phyloP scores from a whole-genome alignment of 2,329 filamentous ascomycete species.

The Paecilomyces formosus region DNA sequence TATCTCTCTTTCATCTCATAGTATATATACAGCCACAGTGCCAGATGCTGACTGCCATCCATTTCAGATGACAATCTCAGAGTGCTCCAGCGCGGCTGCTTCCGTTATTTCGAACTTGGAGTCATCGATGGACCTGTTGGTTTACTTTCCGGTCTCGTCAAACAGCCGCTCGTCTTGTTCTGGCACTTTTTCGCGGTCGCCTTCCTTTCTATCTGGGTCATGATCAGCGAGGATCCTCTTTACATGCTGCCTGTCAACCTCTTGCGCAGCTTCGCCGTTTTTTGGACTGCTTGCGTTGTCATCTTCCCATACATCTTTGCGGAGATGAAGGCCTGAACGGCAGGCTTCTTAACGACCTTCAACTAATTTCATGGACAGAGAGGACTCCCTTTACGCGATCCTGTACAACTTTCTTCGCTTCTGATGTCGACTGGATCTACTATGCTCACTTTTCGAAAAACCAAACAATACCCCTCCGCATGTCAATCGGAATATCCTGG shows the following conservation, averaged over 20 bases:
- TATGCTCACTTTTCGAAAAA: background rate
- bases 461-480: background rate
- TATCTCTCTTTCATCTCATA: background rate
- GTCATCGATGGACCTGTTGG: slow-evolving; percentile 71
- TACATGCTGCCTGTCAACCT: slow-evolving; percentile 58
- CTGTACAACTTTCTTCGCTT: background rate
- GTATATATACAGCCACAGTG: background rate
- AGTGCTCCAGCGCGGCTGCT: slow-evolving; percentile 82
- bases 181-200: slow-evolving; percentile 95
- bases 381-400: background rate
- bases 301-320: slow-evolving; percentile 75
- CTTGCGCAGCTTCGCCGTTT: slow-evolving; percentile 59
- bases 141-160: slow-evolving; percentile 73
- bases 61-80: slow-evolving; percentile 58
- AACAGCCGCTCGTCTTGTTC: slow-evolving; percentile 68
- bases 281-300: slow-evolving; percentile 73
- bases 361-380: background rate
- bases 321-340: slow-evolving; percentile 47
- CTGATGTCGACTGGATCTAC: background rate
- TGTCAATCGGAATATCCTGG: background rate
- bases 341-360: background rate
- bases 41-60: background rate
- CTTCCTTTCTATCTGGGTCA: slow-evolving; percentile 73
- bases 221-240: slow-evolving; percentile 44
- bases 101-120: slow-evolving; percentile 76